phyloP scores from a whole-genome alignment of 1,284 basidiomycete genomes.

The Pascua guehoae region DNA sequence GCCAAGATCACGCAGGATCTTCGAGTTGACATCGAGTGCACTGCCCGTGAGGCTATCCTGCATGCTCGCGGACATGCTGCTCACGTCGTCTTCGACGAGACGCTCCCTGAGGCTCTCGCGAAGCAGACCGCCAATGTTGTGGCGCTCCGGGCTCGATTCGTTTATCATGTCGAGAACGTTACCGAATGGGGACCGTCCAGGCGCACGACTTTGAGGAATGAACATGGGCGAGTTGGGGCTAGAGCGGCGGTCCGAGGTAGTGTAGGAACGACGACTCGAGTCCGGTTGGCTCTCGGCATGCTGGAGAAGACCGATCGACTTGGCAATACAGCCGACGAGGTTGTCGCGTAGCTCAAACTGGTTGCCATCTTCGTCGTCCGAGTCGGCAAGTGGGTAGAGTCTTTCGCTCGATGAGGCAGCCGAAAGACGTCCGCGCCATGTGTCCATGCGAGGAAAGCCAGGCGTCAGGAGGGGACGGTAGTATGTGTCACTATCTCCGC shows the following conservation, averaged over 20 bases:
- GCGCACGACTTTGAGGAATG: slow-evolving; percentile 29
- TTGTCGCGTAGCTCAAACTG: slow-evolving; percentile 77
- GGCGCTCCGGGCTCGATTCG: slow-evolving; percentile 48
- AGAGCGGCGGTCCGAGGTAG: not conserved
- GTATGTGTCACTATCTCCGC: slow-evolving; percentile 33
- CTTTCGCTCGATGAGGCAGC: not conserved
- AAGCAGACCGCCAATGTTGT: slow-evolving; percentile 57
- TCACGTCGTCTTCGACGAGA: slow-evolving; percentile 67
- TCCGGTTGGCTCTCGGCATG: slow-evolving; percentile 53
- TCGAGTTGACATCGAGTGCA: slow-evolving; percentile 20
- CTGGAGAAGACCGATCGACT: slow-evolving; percentile 92
- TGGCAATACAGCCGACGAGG: slow-evolving; percentile 95
- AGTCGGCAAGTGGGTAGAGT: slow-evolving; percentile 2
- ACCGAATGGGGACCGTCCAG: slow-evolving; percentile 64
- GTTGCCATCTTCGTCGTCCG: slow-evolving; percentile 26
- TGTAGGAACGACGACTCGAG: slow-evolving; percentile 1
- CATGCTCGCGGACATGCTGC: slow-evolving; percentile 54
- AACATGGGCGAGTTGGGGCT: slow-evolving; percentile 42
- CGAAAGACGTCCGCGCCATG: slow-evolving; percentile 17
- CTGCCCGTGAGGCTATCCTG: slow-evolving; percentile 50
- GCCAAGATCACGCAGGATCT: slow-evolving; percentile 64
- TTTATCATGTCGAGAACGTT: slow-evolving; percentile 69
- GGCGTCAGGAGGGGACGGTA: slow-evolving; percentile 45
- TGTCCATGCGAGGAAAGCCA: slow-evolving; percentile 43
- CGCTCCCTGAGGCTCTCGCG: slow-evolving; percentile 61